phyloP scores from a whole-genome alignment of 2,329 filamentous ascomycete species.

The Lachnellula suecica region DNA sequence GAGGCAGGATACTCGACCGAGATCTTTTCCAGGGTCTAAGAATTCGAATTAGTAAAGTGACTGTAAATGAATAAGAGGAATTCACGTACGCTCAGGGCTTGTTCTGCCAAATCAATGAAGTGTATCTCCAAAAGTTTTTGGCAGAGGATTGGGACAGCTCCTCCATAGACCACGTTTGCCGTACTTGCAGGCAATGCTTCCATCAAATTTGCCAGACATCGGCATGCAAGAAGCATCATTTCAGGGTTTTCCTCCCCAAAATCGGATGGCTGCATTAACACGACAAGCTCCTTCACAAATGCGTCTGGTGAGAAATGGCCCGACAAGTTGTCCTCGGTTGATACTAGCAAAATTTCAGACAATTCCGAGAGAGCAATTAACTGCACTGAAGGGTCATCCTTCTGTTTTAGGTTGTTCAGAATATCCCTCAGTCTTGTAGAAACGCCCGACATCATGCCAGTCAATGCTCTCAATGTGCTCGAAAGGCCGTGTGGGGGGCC shows the following conservation, averaged over 20 bases:
- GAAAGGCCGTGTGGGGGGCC: constrained; percentile 67
- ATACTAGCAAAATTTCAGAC: constrained; percentile 89
- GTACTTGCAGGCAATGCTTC: constrained; percentile 91
- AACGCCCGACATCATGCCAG: constrained; percentile 87
- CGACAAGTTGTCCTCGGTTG: constrained; percentile 93
- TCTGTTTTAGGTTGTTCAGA: constrained; percentile 72
- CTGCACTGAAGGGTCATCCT: constrained; percentile 84
- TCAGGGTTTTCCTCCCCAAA: constrained; percentile 87
- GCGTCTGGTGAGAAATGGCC: constrained; percentile 93
- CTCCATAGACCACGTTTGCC: constrained; percentile 95
- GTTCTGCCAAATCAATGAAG: constrained; percentile 96
- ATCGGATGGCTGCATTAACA: constrained; percentile 87
- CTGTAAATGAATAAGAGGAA: not conserved
- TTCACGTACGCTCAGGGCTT: constrained; percentile 73
- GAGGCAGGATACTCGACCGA: constrained; percentile 93
- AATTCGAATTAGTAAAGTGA: constrained; percentile 14
- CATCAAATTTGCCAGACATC: constrained; percentile 96
- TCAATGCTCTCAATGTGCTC: constrained; percentile 80
- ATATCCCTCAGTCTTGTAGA: constrained; percentile 78
- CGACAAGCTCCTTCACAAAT: constrained; percentile 92
- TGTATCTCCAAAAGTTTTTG: constrained; percentile 94
- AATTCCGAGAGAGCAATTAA: constrained; percentile 90
- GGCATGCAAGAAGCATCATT: constrained; percentile 94
- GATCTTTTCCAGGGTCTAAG: constrained; percentile 87
- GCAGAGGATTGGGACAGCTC: constrained; percentile 90